Percentiles rank a stretch among this genome's conserved stretches.
phyloP scores from a whole-genome alignment of 2,329 filamentous ascomycete species.

The Sclerotinia sclerotiorum region DNA sequence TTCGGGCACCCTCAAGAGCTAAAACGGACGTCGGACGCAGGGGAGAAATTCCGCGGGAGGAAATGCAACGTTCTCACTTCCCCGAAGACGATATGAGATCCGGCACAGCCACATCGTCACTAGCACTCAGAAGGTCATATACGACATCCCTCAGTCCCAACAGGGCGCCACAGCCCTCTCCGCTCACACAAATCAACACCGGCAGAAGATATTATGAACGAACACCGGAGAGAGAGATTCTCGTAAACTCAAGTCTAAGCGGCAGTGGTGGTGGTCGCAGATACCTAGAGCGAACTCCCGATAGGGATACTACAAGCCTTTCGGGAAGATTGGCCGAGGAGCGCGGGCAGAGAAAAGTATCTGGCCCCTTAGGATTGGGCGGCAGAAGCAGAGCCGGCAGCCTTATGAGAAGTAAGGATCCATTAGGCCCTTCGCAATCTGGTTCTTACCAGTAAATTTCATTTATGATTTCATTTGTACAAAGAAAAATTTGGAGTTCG shows the following conservation, averaged over 20 bases:
- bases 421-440: conserved; percentile 29
- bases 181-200: conserved; percentile 42
- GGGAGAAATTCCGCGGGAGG: conserved; percentile 44
- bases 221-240: conserved; percentile 24
- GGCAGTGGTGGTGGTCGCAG: conserved; percentile 30
- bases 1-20: conserved; percentile 59
- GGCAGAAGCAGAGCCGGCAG: conserved; percentile 32
- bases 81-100: conserved; percentile 34
- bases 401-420: conserved; percentile 31
- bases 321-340: conserved; percentile 34
- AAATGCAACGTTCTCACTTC: conserved; percentile 42
- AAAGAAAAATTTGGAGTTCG: conserved; percentile 12
- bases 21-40: conserved; percentile 53
- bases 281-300: conserved; percentile 38
- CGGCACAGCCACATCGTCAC: background rate
- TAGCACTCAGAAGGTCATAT: conserved; percentile 36
- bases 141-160: conserved; percentile 50
- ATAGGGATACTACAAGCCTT: conserved; percentile 38
- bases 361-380: conserved; percentile 31
- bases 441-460: conserved; percentile 30
- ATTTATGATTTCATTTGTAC: conserved; percentile 15
- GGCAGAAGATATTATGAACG: conserved; percentile 25
- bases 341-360: conserved; percentile 36
- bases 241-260: conserved; percentile 21
- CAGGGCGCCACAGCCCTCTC: conserved; percentile 53